Percentiles rank a stretch among this genome's conserved stretches.
These are phyloP conservation scores for Petunia hybrid DNA, from an alignment of 305 asterid species.

Conservation along the genomic window DNA sequence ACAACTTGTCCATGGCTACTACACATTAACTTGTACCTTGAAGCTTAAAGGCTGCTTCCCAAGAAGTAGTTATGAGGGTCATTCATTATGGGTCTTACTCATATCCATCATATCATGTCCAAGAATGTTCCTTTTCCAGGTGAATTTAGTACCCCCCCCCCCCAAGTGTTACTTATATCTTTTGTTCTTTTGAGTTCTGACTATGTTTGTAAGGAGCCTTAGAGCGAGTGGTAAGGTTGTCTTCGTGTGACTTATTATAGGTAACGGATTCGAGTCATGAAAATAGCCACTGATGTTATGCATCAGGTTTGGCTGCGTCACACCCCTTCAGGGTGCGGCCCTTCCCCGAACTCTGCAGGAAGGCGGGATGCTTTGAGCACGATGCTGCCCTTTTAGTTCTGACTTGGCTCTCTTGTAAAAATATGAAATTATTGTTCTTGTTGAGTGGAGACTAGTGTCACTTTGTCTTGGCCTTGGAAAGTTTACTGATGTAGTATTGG, in stretches of 20 bases:
- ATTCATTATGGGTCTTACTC: conserved; percentile 33
- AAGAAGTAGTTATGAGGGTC: conserved; percentile 32
- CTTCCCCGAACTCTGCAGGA: too few species aligned
- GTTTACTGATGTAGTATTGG: neutral
- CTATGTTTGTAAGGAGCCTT: neutral
- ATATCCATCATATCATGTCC: conserved; percentile 33
- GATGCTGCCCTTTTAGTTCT: too few species aligned
- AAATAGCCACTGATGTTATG: too few species aligned
- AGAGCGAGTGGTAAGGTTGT: too few species aligned
- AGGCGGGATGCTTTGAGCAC: too few species aligned
- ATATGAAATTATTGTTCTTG: neutral
- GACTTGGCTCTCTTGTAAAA: neutral
- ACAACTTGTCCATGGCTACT: neutral
- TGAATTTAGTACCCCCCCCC: conserved; percentile 12
- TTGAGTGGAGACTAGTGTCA: neutral
- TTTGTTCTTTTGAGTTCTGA: neutral
- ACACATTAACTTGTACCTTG: conserved; percentile 15
- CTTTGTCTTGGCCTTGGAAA: neutral
- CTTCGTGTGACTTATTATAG: too few species aligned
- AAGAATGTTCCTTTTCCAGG: conserved; percentile 35
- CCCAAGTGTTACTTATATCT: neutral
- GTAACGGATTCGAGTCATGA: too few species aligned
- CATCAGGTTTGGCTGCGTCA: too few species aligned
- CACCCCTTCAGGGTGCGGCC: too few species aligned
- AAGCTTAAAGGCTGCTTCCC: neutral